These are phyloP conservation scores for Aspergillus carbonarius DNA, from an alignment of 2,329 filamentous ascomycete species.

Conservation along the genomic window DNA sequence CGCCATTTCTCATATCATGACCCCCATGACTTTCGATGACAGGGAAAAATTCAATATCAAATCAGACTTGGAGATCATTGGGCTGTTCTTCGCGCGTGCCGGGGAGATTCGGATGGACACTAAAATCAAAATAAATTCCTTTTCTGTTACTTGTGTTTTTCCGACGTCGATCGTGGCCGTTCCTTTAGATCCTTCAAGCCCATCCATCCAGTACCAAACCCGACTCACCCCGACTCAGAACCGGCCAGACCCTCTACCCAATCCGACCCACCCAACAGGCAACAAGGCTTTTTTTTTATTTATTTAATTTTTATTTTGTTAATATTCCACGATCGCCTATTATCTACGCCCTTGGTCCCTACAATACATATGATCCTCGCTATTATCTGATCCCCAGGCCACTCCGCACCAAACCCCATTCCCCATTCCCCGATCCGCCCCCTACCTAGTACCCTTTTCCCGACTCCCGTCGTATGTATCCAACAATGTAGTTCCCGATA, in stretches of 20 bases:
- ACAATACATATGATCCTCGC: too few species aligned
- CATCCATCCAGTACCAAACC: background rate
- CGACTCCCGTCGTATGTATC: too few species aligned
- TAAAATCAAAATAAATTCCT: background rate
- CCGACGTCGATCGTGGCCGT: background rate
- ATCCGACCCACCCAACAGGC: too few species aligned
- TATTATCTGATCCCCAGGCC: too few species aligned
- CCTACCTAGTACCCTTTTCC: too few species aligned
- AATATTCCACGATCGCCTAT: too few species aligned
- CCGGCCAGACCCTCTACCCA: background rate
- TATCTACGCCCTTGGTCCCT: too few species aligned
- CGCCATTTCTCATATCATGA: conserved; percentile 4
- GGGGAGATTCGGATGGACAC: background rate
- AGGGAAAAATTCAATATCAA: conserved; percentile 2
- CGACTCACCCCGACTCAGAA: background rate
- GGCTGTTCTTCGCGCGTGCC: background rate
- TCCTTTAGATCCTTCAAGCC: background rate
- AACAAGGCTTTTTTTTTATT: too few species aligned
- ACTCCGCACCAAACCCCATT: too few species aligned
- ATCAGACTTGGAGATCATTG: conserved; percentile 2
- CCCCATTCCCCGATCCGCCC: too few species aligned
- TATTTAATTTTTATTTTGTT: too few species aligned
- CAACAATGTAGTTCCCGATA: too few species aligned
- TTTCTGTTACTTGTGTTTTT: background rate
- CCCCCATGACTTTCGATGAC: conserved; percentile 2